A percentile compares a stretch with the other conserved stretches of the same genome.
Evolutionary conservation across 345 rosid species (phyloP).

Genomic region (Salix arbutifolia): DNA sequence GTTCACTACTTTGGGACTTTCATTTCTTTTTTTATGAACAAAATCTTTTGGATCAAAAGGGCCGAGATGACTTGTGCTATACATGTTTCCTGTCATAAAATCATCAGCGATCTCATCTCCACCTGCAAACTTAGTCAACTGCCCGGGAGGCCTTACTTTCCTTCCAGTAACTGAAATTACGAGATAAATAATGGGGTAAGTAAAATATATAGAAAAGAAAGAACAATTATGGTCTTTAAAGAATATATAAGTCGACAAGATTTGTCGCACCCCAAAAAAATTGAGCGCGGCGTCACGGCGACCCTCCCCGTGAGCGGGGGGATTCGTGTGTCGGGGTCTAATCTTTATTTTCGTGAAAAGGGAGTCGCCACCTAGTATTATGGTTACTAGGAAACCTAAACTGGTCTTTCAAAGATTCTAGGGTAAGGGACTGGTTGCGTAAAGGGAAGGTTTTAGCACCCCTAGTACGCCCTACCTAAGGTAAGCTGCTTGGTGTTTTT

Average conservation of each 20-base stretch:
- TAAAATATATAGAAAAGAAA: not conserved
- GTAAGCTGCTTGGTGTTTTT: too few relatives aligned
- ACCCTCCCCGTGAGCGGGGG: too few relatives aligned
- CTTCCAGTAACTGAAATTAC: conserved; percentile 32
- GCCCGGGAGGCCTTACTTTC: conserved; percentile 41
- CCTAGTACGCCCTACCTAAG: too few relatives aligned
- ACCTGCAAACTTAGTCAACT: conserved; percentile 57
- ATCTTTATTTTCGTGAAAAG: too few relatives aligned
- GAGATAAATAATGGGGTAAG: not conserved
- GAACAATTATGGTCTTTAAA: not conserved
- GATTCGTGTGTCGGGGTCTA: too few relatives aligned
- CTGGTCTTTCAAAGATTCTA: too few relatives aligned
- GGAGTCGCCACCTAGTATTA: too few relatives aligned
- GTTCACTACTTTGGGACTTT: conserved; percentile 68
- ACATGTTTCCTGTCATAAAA: conserved; percentile 40
- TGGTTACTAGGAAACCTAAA: too few relatives aligned
- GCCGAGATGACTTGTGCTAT: conserved; percentile 16
- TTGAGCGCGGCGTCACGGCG: too few relatives aligned
- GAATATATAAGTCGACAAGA: not conserved
- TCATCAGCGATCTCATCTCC: conserved; percentile 96
- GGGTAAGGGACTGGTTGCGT: too few relatives aligned
- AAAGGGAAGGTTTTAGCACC: too few relatives aligned
- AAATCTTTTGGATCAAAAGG: conserved; percentile 22
- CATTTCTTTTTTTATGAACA: conserved; percentile 36
- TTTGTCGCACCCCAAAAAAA: too few relatives aligned